Evolutionary conservation across 768 basidiomycete genomes (phyloP).

Genomic region (Panaeolus cyanescens): DNA sequence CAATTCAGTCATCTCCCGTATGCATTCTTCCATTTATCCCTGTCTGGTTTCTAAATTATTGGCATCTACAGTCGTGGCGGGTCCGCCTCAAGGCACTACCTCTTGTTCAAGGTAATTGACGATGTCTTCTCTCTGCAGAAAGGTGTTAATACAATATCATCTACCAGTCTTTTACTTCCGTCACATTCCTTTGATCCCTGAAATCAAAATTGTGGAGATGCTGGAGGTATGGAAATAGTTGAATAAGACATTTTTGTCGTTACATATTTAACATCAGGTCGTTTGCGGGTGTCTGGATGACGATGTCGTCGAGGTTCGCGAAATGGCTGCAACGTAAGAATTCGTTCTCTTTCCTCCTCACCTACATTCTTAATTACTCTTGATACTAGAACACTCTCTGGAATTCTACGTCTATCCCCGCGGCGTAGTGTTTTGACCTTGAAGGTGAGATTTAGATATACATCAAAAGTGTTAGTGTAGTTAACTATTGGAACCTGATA

Average conservation of each 20-base stretch:
- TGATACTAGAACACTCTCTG: conserved; percentile 65
- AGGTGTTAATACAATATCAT: too few relatives aligned
- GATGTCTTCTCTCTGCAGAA: background rate
- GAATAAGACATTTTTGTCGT: background rate
- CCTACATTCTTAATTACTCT: conserved; percentile 7
- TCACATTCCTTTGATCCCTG: conserved; percentile 78
- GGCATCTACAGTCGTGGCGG: conserved; percentile 69
- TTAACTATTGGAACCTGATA: conserved; percentile 22
- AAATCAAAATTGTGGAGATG: conserved; percentile 75
- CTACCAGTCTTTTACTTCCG: conserved; percentile 82
- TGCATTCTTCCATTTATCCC: conserved; percentile 21
- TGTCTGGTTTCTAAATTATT: conserved; percentile 6
- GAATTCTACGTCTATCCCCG: conserved; percentile 81
- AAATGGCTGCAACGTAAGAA: conserved; percentile 83
- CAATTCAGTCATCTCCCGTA: conserved; percentile 77
- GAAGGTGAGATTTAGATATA: conserved; percentile 46
- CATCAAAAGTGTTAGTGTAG: background rate
- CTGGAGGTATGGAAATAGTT: conserved; percentile 55
- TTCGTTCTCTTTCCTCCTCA: background rate
- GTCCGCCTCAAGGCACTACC: conserved; percentile 86
- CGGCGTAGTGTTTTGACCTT: conserved; percentile 74
- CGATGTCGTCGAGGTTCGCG: conserved; percentile 86
- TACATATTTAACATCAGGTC: conserved; percentile 44
- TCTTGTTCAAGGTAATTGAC: conserved; percentile 66
- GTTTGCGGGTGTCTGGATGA: conserved; percentile 82